Base-by-base conservation (phyloP, 179 eudicot genomes). In the Silene noctiflora region DNA sequence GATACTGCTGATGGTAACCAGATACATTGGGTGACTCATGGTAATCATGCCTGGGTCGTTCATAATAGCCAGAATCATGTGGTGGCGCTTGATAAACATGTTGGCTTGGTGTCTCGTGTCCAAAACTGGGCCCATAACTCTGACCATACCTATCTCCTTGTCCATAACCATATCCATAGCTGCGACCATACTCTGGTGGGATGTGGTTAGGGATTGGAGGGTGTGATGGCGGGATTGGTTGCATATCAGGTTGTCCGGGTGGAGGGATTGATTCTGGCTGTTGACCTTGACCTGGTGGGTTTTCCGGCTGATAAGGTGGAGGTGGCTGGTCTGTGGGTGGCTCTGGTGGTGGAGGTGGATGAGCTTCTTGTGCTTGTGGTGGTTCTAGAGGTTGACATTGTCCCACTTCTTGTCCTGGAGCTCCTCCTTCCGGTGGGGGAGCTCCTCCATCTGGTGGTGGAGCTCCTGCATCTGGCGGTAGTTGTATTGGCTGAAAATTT, bases 321-420 rank as follows among this genome's bases (percentile, higher is more conserved):
- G 69, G 89, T 33, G 84, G 84, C 67, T 79, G 85, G 21, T 86
- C 79, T 24, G 78, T 67, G n/a, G 87, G 83, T 64, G 85, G 87
- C 59, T 86, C 85, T 39, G 81, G 80, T 62, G 84, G 76, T 39
- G 80, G 79, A 13, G 84, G 79, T 5, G 72, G 48, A 9, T 42
- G 63, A 62, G 70, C 73, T 44, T 83, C 80, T 19, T 81, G 68
- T 46, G 87, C 70, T 61, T 66, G 75, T 61, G 74, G 71, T 61
- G 59, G 78, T 17, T 77, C 80, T 39, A 42, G 81, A 17, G 79
- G 79, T 51, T 76, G 79, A 62, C 72, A n/a, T 6, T 59, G 53
- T 51, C 81, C 83, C 2, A 44, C 55, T 29, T 77, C 77, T 58
- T 56, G 81, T 31, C 70, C 77, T 56, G 82, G 82, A 3, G 77